Base-by-base conservation (phyloP, 257 asterid species). In the Jacaranda copaia region DNA sequence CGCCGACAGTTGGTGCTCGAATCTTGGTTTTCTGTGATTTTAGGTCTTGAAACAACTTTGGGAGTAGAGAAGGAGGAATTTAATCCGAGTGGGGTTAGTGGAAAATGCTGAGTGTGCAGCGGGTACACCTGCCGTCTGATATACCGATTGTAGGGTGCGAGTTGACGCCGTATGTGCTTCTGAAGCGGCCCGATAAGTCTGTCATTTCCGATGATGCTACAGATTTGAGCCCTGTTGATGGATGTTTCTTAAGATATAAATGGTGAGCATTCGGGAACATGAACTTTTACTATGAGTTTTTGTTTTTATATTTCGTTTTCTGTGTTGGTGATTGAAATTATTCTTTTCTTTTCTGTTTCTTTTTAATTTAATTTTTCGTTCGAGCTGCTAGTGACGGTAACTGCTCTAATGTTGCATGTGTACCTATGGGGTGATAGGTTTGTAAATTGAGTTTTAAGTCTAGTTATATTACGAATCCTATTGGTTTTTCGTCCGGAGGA, bases 81-180 rank as follows among this genome's bases (percentile, higher is more conserved):
- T 74, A 55, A 62, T 72, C 20, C 32, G 70, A 69, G 8, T 71
- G 80, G 75, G 80, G 36, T 61, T 48, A 38, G 69, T 70, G 70
- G 67, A 93, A 86, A 85, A 95, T 95, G 99, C 94, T 95, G 93
- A 92, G 83, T 85, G 93, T 94, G 83, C 83, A 84, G 83, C 86
- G 97, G 77, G 93, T 94, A 86, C 98, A 92, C 89, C 91, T 94
- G 62, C 97, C 99, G 8, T 89, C 99, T 39, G 99, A 92, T 69
- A 94, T 94, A 82, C 99, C 99, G 64, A 91, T 94, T 53, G 99
- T 94, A 51, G 98, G 98, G 76, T 94, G 98, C 77, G 99, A 94
- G 87, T 88, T 94, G 85, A 89, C 96, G 64, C 99, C 98, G 8
- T 94, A 92, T 53, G 96, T 94, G 62, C 92, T 91, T 20, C 67